Percentiles rank a stretch among this genome's conserved stretches.
phyloP scores from a whole-genome alignment of 352 stramenopile genomes.

The Globisporangium solare region DNA sequence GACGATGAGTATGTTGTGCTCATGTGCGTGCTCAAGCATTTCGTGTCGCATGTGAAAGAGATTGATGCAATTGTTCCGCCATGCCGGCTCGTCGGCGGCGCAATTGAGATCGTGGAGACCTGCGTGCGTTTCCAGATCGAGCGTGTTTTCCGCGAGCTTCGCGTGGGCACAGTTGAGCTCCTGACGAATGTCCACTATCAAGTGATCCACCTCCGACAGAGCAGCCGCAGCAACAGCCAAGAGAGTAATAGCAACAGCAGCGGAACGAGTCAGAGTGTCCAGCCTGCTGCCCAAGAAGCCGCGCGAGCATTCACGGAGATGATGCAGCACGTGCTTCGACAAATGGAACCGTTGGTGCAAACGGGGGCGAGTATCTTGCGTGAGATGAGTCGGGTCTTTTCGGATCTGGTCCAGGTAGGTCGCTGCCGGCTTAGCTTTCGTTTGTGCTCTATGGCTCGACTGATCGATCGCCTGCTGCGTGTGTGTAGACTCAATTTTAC shows the following conservation, averaged over 20 bases:
- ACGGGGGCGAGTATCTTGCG: constrained; percentile 56
- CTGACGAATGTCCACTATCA: constrained; percentile 47
- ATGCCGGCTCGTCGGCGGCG: constrained; percentile 34
- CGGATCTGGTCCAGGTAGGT: constrained; percentile 67
- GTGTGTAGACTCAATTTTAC: constrained; percentile 60
- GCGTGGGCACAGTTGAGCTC: constrained; percentile 50
- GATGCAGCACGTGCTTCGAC: constrained; percentile 74
- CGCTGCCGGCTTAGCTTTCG: neutral
- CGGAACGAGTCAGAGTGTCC: constrained; percentile 32
- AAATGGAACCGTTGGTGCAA: constrained; percentile 76
- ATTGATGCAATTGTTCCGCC: constrained; percentile 57
- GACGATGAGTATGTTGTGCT: constrained; percentile 76
- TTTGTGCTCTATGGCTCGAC: neutral
- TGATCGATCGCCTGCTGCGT: constrained; percentile 5
- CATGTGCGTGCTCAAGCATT: constrained; percentile 79
- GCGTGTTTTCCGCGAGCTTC: constrained; percentile 57
- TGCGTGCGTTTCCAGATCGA: constrained; percentile 82
- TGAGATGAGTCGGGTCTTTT: constrained; percentile 73
- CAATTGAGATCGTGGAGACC: constrained; percentile 50
- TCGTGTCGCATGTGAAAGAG: constrained; percentile 56
- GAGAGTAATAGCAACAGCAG: constrained; percentile 9
- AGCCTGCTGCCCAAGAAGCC: constrained; percentile 49
- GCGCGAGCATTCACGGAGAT: constrained; percentile 55
- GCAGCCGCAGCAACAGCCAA: constrained; percentile 25
- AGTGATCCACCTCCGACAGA: constrained; percentile 31